Base-by-base conservation (phyloP, 2,329 filamentous ascomycete genomes). In the Microascus cirrosus region DNA sequence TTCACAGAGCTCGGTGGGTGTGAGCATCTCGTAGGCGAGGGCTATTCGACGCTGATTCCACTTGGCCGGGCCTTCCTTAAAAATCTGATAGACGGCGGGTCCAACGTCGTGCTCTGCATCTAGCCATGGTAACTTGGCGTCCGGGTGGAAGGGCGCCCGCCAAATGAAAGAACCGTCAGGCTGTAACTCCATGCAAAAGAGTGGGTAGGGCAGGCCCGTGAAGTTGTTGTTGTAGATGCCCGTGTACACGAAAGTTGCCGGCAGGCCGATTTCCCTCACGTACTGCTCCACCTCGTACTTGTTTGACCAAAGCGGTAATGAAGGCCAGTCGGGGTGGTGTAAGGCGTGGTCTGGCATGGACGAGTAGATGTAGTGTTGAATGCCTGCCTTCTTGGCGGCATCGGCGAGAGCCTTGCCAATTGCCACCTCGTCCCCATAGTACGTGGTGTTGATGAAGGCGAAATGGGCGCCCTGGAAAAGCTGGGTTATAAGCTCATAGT, bases 161-260 rank as follows among this genome's bases (percentile, higher is more conserved):
- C 94, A 97, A 59, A 86, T 76, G 69, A 96, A 96, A 57, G 88
- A 91, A 20, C 90, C 91, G 65, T 96, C 90, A 1, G 78, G 71
- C 71, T 90, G 85, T 53, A 95, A 76, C 62, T 95, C 90, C 88
- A 96, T 95, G 73, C 92, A 94, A 75, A 97, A 97, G 3, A 97
- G 79, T 1, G 94, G 94, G 68, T 96, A 97, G 1, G 84, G 85
- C 35, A 96, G 79, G 53, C 89, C 94, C 34, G 93, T 97, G 73
- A 97, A 99, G 70, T 99, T 97, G 74, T 97, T 97, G 78, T 97
- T 96, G 78, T 97, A 99, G 65, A 96, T 96, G 60, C 93, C 94
- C 11, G 92, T 90, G 72, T 96, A 96, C 63, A 96, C 86, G 70
- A 96, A 97, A 0, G 93, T 97, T 1, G 92, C 85, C 0, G 90